Conservation (phyloP, 78 protist genomes). For the Anaeramoeba flamelloides region DNA sequence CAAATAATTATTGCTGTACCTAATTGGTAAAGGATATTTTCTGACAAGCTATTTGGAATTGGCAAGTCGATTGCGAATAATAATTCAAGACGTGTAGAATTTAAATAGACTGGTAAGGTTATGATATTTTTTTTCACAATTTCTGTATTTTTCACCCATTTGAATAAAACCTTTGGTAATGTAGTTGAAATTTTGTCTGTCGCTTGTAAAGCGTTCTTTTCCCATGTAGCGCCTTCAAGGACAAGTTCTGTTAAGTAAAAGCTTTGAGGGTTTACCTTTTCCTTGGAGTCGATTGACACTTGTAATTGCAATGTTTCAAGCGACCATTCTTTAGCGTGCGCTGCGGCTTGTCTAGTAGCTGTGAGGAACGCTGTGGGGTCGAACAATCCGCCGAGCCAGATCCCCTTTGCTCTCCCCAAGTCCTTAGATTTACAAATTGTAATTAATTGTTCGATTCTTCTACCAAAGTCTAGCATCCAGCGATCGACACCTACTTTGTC, state of each 20-base stretch:
- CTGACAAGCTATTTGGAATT: neutral
- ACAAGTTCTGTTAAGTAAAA: neutral
- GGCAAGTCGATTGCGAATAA: neutral
- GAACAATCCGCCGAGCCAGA: constrained; percentile 71
- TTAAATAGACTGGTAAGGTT: neutral
- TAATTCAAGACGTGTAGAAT: neutral
- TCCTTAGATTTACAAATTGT: too few species aligned
- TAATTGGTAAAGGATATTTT: neutral
- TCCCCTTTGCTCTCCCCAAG: too few species aligned
- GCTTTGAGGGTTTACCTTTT: neutral
- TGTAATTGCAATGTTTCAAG: too few species aligned
- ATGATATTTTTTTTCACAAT: neutral
- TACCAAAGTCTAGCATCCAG: constrained; percentile 53
- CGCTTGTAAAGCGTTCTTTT: neutral
- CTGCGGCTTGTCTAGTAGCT: constrained; percentile 72
- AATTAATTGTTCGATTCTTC: too few species aligned
- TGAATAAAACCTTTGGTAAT: neutral
- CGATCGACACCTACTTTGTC: constrained; percentile 12
- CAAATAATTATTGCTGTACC: neutral
- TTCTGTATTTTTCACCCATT: neutral
- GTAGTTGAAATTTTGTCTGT: neutral
- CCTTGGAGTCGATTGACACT: neutral
- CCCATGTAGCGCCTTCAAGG: neutral
- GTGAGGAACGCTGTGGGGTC: constrained; percentile 79
- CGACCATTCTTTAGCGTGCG: constrained; percentile 30